Evolutionary conservation across 129 eudicot genomes (phyloP).

Genomic region (Artemisia annua): DNA sequence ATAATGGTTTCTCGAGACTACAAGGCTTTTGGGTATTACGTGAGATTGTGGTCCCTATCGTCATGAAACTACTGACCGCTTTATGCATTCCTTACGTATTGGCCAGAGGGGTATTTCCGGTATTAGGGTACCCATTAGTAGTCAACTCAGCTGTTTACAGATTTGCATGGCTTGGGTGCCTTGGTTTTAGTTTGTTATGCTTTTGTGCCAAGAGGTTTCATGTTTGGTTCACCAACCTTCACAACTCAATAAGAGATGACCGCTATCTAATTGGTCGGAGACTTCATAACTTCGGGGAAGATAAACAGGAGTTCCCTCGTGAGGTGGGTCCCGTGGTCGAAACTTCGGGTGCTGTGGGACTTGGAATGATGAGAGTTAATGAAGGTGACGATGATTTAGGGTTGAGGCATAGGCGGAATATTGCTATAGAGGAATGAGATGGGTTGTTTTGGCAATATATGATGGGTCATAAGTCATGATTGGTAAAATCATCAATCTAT

Average conservation of each 20-base stretch:
- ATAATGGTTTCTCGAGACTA: conserved; percentile 88
- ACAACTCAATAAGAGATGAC: conserved; percentile 87
- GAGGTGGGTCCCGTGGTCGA: conserved; percentile 7
- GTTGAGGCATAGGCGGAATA: conserved; percentile 53
- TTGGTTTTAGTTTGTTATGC: conserved; percentile 57
- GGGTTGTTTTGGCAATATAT: no score
- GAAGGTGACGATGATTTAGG: conserved; percentile 42
- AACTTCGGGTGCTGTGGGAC: background rate
- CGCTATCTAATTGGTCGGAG: conserved; percentile 86
- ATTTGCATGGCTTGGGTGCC: conserved; percentile 94
- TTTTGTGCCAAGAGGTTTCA: conserved; percentile 89
- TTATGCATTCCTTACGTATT: conserved; percentile 89
- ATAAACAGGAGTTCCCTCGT: conserved; percentile 18
- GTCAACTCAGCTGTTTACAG: conserved; percentile 89
- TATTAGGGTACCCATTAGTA: conserved; percentile 78
- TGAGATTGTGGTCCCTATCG: conserved; percentile 83
- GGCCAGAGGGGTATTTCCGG: conserved; percentile 78
- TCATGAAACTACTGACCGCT: conserved; percentile 84
- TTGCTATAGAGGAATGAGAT: conserved; percentile 43
- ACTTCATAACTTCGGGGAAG: conserved; percentile 85
- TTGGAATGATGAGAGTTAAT: conserved; percentile 10
- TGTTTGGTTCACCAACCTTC: conserved; percentile 90
- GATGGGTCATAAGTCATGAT: no score
- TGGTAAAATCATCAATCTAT: conserved; percentile 3
- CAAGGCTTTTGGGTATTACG: conserved; percentile 87